Conservation (phyloP, 2,329 filamentous ascomycete genomes). For the Hymenotorrendiella dingleyae region DNA sequence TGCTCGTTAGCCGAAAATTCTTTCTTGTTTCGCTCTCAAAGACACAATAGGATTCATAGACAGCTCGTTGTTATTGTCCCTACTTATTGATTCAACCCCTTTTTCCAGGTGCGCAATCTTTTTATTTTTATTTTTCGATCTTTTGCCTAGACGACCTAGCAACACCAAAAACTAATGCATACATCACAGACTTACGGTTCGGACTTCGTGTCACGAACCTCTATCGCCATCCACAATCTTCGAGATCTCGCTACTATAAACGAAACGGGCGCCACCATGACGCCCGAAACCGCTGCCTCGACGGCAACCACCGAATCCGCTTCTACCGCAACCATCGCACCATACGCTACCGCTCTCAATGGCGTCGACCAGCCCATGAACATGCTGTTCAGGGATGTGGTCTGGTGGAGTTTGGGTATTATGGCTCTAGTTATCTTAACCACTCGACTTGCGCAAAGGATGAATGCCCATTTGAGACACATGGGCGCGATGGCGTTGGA, state of each 20-base stretch:
- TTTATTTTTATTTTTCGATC: background rate
- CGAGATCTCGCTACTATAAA: too few relatives aligned
- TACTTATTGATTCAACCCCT: conserved; percentile 1
- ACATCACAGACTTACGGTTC: background rate
- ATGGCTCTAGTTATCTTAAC: conserved; percentile 47
- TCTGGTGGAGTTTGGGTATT: conserved; percentile 57
- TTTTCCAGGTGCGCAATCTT: background rate
- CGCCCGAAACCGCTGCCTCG: background rate
- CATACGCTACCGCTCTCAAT: conserved; percentile 50
- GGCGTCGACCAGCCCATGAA: conserved; percentile 57
- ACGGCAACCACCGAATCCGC: conserved; percentile 2
- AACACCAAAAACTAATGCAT: background rate
- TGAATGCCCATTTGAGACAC: conserved; percentile 51
- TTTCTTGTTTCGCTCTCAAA: conserved; percentile 11
- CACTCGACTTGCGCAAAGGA: conserved; percentile 48
- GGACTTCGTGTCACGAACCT: background rate
- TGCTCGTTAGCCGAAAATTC: conserved; percentile 15
- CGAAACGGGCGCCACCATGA: background rate
- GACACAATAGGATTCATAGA: conserved; percentile 14
- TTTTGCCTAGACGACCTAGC: background rate
- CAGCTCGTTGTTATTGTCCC: conserved; percentile 1
- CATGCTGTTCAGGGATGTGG: conserved; percentile 47
- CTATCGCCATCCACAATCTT: background rate
- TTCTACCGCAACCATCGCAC: conserved; percentile 46
- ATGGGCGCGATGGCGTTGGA: conserved; percentile 51